phyloP scores from a whole-genome alignment of 2,329 filamentous ascomycete genomes.

The Harringtonia aguacate region DNA sequence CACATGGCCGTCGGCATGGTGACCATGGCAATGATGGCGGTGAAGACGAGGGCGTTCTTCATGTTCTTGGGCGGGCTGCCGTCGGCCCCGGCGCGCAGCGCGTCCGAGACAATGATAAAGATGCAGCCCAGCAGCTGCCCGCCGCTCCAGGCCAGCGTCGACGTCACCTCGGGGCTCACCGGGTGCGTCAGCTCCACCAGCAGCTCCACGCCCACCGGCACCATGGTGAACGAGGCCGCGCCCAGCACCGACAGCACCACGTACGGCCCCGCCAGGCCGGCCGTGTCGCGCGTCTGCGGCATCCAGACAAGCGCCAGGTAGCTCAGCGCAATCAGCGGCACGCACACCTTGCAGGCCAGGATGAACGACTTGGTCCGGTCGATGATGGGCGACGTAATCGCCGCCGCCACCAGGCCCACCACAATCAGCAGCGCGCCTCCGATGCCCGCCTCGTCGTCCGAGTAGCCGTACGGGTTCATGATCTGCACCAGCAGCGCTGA shows the following conservation, averaged over 20 bases:
- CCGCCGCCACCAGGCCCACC: conserved; percentile 69
- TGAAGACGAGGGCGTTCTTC: conserved; percentile 65
- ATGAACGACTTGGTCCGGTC: conserved; percentile 79
- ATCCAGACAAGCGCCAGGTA: conserved; percentile 81
- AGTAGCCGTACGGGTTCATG: conserved; percentile 74
- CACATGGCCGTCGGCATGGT: conserved; percentile 57
- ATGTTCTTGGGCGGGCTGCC: conserved; percentile 59
- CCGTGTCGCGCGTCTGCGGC: conserved; percentile 43
- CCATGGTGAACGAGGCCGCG: conserved; percentile 65
- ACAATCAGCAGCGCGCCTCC: conserved; percentile 83
- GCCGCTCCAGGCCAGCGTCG: conserved; percentile 72
- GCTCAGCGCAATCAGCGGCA: conserved; percentile 61
- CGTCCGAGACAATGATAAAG: conserved; percentile 76
- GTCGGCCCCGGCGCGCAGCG: conserved; percentile 45
- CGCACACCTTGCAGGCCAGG: conserved; percentile 57
- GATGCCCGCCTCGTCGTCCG: conserved; percentile 76
- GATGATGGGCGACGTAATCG: conserved; percentile 68
- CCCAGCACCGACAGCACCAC: conserved; percentile 67
- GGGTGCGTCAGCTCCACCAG: conserved; percentile 82
- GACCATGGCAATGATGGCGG: conserved; percentile 58
- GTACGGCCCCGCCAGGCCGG: conserved; percentile 55
- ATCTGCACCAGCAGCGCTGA: conserved; percentile 87
- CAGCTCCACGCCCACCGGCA: conserved; percentile 80
- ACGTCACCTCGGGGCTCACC: conserved; percentile 74
- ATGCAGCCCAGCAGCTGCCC: conserved; percentile 78